phyloP scores from a whole-genome alignment of 805 yeast genomes.

The Isabelozyma pseudorhagii region DNA sequence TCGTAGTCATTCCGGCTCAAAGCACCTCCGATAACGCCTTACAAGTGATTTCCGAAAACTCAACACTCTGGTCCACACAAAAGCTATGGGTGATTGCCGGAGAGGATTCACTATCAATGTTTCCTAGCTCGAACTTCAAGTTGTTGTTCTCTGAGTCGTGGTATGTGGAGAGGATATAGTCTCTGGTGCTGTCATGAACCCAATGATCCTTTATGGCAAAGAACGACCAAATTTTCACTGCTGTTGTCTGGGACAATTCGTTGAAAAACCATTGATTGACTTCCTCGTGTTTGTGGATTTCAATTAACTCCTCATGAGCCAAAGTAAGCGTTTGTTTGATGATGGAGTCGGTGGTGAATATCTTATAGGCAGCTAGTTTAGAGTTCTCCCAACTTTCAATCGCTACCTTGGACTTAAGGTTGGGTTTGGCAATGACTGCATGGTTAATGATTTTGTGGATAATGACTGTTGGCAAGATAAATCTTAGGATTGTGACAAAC shows the following conservation, averaged over 20 bases:
- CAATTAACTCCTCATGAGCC: constrained; percentile 58
- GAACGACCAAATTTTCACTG: constrained; percentile 47
- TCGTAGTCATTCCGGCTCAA: not conserved
- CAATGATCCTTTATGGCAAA: constrained; percentile 65
- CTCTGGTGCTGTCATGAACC: constrained; percentile 55
- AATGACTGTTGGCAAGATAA: constrained; percentile 17
- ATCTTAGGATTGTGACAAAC: constrained; percentile 24
- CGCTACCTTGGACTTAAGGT: constrained; percentile 13
- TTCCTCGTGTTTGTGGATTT: constrained; percentile 46
- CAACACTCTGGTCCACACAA: constrained; percentile 54
- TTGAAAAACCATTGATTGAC: constrained; percentile 49
- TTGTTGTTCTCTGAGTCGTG: constrained; percentile 18
- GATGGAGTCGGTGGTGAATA: constrained; percentile 41
- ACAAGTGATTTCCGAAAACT: constrained; percentile 44
- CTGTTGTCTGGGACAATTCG: constrained; percentile 15
- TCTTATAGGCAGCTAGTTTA: constrained; percentile 36
- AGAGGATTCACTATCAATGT: constrained; percentile 18
- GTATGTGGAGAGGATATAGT: constrained; percentile 37
- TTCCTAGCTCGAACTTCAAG: constrained; percentile 29
- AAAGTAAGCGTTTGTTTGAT: constrained; percentile 54
- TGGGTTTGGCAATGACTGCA: constrained; percentile 23
- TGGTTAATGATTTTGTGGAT: constrained; percentile 19
- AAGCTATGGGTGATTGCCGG: constrained; percentile 53
- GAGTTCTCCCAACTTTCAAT: constrained; percentile 33
- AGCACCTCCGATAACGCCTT: constrained; percentile 8